These are phyloP conservation scores for Carex sylvatica DNA, from an alignment of 202 grass and related monocot genomes.

Conservation along the genomic window DNA sequence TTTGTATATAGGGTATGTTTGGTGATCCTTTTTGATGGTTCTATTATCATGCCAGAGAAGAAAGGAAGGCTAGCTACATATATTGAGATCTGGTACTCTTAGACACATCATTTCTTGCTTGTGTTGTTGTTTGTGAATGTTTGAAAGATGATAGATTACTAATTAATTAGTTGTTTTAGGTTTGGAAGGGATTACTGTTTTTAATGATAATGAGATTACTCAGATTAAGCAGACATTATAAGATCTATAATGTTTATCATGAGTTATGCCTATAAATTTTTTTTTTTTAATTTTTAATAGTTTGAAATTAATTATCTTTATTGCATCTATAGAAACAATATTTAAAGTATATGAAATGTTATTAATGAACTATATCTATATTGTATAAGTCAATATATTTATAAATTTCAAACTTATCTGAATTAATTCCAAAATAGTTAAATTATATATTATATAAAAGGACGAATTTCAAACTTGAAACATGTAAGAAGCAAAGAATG, in stretches of 20 bases:
- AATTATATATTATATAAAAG: background rate
- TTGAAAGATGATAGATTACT: background rate
- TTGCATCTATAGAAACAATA: background rate
- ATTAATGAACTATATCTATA: background rate
- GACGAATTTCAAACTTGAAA: background rate
- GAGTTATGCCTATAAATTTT: no score
- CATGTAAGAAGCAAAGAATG: background rate
- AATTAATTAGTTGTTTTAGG: background rate
- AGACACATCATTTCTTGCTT: background rate
- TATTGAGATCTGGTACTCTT: background rate
- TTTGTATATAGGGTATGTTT: background rate
- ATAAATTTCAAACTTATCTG: background rate
- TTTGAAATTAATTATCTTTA: background rate
- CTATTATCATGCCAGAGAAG: constrained; percentile 11
- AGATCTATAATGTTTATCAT: no score
- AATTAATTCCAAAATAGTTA: background rate
- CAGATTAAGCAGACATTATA: no score
- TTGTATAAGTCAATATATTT: background rate
- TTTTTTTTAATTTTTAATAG: background rate
- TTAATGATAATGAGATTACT: no score
- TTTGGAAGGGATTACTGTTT: background rate
- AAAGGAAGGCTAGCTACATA: background rate
- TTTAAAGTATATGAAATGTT: background rate
- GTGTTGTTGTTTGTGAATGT: background rate
- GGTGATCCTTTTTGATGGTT: constrained; percentile 18